Base-by-base conservation (phyloP, 2,329 filamentous ascomycete species). In the Pezicula radicicola region DNA sequence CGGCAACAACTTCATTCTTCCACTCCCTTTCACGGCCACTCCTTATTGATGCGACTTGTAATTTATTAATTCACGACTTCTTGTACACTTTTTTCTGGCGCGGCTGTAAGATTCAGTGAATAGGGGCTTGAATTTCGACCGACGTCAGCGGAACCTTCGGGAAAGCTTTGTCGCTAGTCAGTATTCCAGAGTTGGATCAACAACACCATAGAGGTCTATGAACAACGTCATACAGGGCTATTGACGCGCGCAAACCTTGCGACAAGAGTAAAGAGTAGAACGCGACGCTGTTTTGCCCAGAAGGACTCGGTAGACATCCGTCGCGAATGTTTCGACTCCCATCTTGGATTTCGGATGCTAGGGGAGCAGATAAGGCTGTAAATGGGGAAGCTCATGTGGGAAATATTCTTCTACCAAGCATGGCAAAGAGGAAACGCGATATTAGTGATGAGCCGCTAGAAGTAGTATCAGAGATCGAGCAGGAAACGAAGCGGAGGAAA, bases 281-380 rank as follows among this genome's bases (percentile, higher is more conserved):
- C 37, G 37, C 19, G 37, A 16, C 56, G 52, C 50, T 30, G 25
- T 25, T 25, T 25, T 7, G 25, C 25, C 25, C 25, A 25, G 25
- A 25, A 25, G 25, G 25, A 25, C 25, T 6, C 6, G 25, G 25
- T 25, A 16, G 19, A 47, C 45, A 15, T 19, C 68, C 68, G 68
- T 71, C 74, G 71, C 74, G 74, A 71, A 84, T 84, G 81, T 84
- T 85, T 70, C 75, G 78, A 61, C 80, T 84, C 65, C 47, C 57
- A 51, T 61, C 63, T 55, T 84, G 80, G 79, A 72, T 75, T 64
- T 75, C 77, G 63, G 81, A 83, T 63, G 71, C 76, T 58, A 75
- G 76, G 76, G 78, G 75, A 75, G 78, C 75, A 72, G 79, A 83
- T 52, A 75, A 74, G 68, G 69, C 72, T 58, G 66, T 74, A 63